Percentiles rank a stretch among this genome's conserved stretches.
These are phyloP conservation scores for Astragalus membranaceus DNA, from an alignment of 306 rosid genomes.

Conservation along the genomic window DNA sequence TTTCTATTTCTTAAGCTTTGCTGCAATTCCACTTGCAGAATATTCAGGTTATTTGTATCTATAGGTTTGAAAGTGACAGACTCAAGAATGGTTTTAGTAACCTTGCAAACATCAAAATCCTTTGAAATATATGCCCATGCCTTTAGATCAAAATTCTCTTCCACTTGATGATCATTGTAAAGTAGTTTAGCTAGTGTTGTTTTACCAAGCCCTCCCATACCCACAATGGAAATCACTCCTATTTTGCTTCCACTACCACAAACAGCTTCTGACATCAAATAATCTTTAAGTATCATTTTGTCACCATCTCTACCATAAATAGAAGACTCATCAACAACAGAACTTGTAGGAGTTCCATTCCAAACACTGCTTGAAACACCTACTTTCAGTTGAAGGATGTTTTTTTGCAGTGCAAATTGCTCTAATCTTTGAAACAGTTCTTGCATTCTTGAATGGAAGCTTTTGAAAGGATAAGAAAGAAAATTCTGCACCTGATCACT, in stretches of 20 bases:
- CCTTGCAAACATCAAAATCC: background rate
- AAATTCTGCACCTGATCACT: background rate
- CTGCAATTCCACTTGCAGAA: slow-evolving; percentile 14
- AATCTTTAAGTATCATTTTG: background rate
- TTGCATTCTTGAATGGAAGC: background rate
- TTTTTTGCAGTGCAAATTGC: background rate
- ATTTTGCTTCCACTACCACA: background rate
- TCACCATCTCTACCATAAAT: background rate
- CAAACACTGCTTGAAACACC: background rate
- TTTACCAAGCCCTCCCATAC: background rate
- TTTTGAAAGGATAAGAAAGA: background rate
- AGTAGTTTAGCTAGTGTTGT: slow-evolving; percentile 8
- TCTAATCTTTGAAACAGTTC: slow-evolving; percentile 5
- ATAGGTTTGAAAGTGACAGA: background rate
- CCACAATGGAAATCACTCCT: background rate
- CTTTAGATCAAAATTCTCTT: background rate
- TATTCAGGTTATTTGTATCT: background rate
- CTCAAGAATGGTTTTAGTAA: background rate
- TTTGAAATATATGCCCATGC: background rate
- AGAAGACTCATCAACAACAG: background rate
- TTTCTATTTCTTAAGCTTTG: slow-evolving; percentile 18
- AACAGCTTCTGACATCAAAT: background rate
- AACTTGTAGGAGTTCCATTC: slow-evolving; percentile 15
- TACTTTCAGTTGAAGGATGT: slow-evolving; percentile 2
- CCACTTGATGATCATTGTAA: background rate